A percentile compares a stretch with the other conserved stretches of the same genome.
These are phyloP conservation scores for Hanseniaspora uvarum DNA, from an alignment of 1,139 yeast species.

Conservation along the genomic window DNA sequence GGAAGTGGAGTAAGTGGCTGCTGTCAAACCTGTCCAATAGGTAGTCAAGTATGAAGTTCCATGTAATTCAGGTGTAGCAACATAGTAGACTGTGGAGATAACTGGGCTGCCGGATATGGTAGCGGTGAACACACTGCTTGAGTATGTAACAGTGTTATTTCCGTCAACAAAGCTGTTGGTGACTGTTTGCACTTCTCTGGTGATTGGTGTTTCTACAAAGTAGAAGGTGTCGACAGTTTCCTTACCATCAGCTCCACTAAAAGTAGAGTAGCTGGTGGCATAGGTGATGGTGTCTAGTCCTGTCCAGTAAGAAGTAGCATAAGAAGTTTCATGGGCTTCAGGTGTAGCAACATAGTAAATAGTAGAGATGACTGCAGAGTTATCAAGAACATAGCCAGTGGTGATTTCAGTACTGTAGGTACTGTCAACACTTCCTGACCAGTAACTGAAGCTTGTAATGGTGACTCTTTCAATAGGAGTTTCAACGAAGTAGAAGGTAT, in stretches of 20 bases:
- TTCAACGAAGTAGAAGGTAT: constrained; percentile 18
- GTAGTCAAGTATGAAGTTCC: background rate
- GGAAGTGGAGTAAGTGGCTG: constrained; percentile 6
- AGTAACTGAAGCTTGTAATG: no score
- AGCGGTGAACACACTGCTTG: no score
- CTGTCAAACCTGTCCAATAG: constrained; percentile 8
- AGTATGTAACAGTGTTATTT: background rate
- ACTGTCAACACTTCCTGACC: no score
- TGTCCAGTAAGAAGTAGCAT: background rate
- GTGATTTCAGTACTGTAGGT: no score
- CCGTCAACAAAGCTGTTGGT: no score
- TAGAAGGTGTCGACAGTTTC: no score
- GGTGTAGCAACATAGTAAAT: constrained; percentile 2
- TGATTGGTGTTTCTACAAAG: background rate
- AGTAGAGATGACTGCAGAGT: no score
- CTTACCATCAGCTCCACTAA: constrained; percentile 19
- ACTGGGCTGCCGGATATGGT: no score
- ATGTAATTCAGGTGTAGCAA: constrained; percentile 17
- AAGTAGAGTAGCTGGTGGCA: no score
- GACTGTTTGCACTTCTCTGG: background rate
- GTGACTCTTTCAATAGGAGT: no score
- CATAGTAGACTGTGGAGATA: constrained; percentile 18
- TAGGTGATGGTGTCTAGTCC: no score
- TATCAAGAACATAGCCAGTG: no score
- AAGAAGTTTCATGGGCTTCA: background rate